phyloP scores from a whole-genome alignment of 805 yeast species.

The Wickerhamomyces sydowiorum region DNA sequence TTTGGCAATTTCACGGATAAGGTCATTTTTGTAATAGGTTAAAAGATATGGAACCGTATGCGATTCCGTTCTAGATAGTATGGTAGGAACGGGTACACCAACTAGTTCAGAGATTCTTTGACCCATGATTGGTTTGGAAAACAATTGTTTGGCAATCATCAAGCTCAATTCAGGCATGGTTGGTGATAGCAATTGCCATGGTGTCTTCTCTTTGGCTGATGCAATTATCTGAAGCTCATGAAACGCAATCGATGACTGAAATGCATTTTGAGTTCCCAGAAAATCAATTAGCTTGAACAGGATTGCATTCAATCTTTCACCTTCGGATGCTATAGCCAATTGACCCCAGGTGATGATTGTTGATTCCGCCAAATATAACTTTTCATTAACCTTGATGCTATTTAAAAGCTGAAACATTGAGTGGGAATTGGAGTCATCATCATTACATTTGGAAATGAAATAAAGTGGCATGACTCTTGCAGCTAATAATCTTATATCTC shows the following conservation, averaged over 20 bases:
- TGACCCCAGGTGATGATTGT: constrained; percentile 59
- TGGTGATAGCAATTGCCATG: constrained; percentile 78
- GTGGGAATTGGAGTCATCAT: constrained; percentile 39
- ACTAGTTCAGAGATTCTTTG: constrained; percentile 58
- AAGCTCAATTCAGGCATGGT: constrained; percentile 69
- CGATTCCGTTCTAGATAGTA: constrained; percentile 62
- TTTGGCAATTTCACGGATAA: constrained; percentile 55
- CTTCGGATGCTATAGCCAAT: constrained; percentile 53
- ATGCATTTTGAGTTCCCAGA: constrained; percentile 59
- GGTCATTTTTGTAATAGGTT: constrained; percentile 57
- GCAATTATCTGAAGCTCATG: constrained; percentile 60
- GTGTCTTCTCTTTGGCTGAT: constrained; percentile 46
- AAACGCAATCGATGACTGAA: constrained; percentile 63
- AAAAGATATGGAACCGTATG: constrained; percentile 75
- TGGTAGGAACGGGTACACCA: constrained; percentile 53
- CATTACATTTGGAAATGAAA: constrained; percentile 32
- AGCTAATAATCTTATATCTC: constrained; percentile 53
- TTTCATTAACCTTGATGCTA: constrained; percentile 31
- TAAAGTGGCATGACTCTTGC: constrained; percentile 50
- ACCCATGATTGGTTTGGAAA: constrained; percentile 46
- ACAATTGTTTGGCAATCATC: constrained; percentile 49
- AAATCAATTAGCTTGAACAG: constrained; percentile 60
- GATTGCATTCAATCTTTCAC: constrained; percentile 63
- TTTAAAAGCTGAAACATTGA: constrained; percentile 37
- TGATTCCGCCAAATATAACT: constrained; percentile 48